Conservation (phyloP, 768 basidiomycete genomes). For the Dioszegia aurantiaca region DNA sequence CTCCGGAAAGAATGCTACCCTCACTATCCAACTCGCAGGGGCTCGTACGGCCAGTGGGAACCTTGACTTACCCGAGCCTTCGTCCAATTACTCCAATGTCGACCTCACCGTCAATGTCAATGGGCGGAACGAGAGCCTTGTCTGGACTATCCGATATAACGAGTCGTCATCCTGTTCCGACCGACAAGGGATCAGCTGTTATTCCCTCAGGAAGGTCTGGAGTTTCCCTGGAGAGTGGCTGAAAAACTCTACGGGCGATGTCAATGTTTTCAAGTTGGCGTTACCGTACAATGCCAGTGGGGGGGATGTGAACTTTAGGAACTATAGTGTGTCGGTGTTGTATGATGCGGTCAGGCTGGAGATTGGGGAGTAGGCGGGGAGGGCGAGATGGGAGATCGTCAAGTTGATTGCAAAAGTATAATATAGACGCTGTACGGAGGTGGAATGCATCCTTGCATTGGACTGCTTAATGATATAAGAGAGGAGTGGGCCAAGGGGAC, state of each 20-base stretch:
- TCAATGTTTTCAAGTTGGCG: constrained; percentile 11
- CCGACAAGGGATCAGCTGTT: constrained; percentile 23
- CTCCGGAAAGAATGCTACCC: constrained; percentile 17
- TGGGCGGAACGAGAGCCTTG: constrained; percentile 10
- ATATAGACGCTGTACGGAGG: background rate
- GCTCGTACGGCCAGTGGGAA: constrained; percentile 25
- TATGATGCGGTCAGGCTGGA: constrained; percentile 22
- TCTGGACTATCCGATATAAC: constrained; percentile 25
- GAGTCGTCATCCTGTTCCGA: constrained; percentile 25
- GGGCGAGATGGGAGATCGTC: background rate
- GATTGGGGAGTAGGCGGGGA: constrained; percentile 14
- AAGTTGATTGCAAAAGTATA: constrained; percentile 1
- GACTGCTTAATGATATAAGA: too few relatives aligned
- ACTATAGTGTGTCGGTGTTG: constrained; percentile 13
- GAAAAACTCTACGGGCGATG: background rate
- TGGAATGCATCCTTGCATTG: too few relatives aligned
- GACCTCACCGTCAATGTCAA: constrained; percentile 23
- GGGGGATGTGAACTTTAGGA: constrained; percentile 1
- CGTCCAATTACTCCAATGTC: constrained; percentile 18
- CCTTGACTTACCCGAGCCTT: constrained; percentile 17
- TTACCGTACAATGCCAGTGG: constrained; percentile 20
- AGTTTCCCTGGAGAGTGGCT: constrained; percentile 11
- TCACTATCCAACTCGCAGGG: constrained; percentile 28
- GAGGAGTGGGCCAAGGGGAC: too few relatives aligned
- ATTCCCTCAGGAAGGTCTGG: constrained; percentile 15